Conservation (phyloP, 805 yeast species). For the Metschnikowia matae region DNA sequence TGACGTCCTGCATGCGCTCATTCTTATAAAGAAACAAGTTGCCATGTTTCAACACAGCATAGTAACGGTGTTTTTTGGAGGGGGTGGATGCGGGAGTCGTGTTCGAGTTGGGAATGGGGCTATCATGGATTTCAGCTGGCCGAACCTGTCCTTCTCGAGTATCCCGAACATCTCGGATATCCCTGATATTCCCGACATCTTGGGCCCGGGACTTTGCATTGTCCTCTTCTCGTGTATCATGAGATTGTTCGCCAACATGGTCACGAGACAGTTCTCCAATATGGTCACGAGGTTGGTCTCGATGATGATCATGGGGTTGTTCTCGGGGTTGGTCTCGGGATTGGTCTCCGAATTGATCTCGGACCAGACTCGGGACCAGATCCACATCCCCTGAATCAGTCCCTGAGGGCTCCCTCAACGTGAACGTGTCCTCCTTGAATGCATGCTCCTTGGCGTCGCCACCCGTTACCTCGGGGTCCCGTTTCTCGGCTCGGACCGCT, state of each 20-base stretch:
- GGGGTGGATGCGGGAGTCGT: background rate
- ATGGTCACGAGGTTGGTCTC: too few species aligned
- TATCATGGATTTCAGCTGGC: background rate
- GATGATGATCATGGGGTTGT: too few species aligned
- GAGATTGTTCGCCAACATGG: background rate
- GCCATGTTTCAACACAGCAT: slow-evolving; percentile 77
- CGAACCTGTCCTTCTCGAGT: background rate
- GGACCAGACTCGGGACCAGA: too few species aligned
- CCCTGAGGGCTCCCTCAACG: background rate
- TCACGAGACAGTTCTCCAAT: too few species aligned
- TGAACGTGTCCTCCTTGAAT: background rate
- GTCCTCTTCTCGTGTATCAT: too few species aligned
- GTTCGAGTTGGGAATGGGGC: background rate
- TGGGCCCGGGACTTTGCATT: too few species aligned
- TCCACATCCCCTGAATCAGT: too few species aligned
- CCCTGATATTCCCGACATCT: too few species aligned
- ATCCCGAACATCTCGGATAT: too few species aligned
- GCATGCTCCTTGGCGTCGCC: background rate
- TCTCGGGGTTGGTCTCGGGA: too few species aligned
- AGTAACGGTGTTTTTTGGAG: slow-evolving; percentile 54
- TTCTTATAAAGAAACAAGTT: slow-evolving; percentile 81
- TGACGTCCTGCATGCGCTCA: slow-evolving; percentile 58
- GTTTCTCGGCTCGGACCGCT: background rate
- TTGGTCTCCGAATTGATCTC: too few species aligned
- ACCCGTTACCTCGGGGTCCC: background rate